A percentile compares a stretch with the other conserved stretches of the same genome.
Evolutionary conservation across 495 filamentous ascomycete genomes (phyloP).

Genomic region (Xanthoparmelia taractica): DNA sequence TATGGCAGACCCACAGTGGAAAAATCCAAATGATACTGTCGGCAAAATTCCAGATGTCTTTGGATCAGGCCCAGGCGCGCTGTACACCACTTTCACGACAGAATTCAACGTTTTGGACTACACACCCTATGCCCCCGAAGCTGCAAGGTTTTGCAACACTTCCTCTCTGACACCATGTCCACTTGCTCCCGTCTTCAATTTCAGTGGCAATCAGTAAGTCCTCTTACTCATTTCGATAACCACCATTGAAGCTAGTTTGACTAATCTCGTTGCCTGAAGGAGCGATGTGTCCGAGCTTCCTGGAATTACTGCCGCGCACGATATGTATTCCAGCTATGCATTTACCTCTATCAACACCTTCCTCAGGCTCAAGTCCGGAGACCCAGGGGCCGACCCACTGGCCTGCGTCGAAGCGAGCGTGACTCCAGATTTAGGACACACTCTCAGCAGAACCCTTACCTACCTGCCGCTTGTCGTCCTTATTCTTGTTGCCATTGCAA

Average conservation of each 20-base stretch:
- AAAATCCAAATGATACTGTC: slow-evolving; percentile 42
- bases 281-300: slow-evolving; percentile 49
- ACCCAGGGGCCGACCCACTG: slow-evolving; percentile 50
- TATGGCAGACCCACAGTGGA: slow-evolving; percentile 39
- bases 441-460: slow-evolving; percentile 57
- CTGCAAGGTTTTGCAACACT: slow-evolving; percentile 53
- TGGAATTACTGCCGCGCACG: slow-evolving; percentile 66
- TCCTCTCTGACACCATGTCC: slow-evolving; percentile 61
- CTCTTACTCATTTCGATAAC: not conserved
- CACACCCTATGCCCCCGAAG: slow-evolving; percentile 48
- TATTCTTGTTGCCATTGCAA: slow-evolving; percentile 71
- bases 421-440: slow-evolving; percentile 67
- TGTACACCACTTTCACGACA: slow-evolving; percentile 62
- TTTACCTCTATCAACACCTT: slow-evolving; percentile 72
- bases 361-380: slow-evolving; percentile 66
- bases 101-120: slow-evolving; percentile 67
- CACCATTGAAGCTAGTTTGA: slow-evolving; percentile 1
- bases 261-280: slow-evolving; percentile 27
- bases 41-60: slow-evolving; percentile 64
- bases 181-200: slow-evolving; percentile 60
- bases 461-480: slow-evolving; percentile 75
- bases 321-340: slow-evolving; percentile 71
- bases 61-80: slow-evolving; percentile 35
- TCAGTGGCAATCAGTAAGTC: slow-evolving; percentile 47
- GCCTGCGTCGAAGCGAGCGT: slow-evolving; percentile 73